Conservation (phyloP, 148 eudicot genomes). For the Fallopia convolvulus region DNA sequence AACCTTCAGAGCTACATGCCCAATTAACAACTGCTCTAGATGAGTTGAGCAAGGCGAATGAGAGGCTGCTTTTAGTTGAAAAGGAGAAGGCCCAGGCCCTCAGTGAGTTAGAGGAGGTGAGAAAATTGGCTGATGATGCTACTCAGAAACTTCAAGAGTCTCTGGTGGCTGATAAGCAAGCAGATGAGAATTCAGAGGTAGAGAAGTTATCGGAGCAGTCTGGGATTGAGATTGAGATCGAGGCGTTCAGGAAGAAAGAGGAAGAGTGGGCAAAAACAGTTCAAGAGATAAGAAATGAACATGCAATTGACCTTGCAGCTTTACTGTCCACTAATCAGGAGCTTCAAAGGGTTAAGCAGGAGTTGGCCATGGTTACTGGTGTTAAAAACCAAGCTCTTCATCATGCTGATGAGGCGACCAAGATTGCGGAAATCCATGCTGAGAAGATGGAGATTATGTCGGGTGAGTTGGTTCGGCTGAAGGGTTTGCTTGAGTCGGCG, state of each 20-base stretch:
- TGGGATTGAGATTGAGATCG: slow-evolving; percentile 43
- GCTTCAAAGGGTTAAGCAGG: slow-evolving; percentile 61
- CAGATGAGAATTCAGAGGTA: slow-evolving; percentile 68
- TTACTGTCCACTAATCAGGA: slow-evolving; percentile 64
- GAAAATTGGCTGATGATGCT: slow-evolving; percentile 68
- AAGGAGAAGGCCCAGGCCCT: slow-evolving; percentile 70
- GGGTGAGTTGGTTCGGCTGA: slow-evolving; percentile 57
- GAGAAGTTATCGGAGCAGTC: slow-evolving; percentile 88
- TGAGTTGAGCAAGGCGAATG: slow-evolving; percentile 74
- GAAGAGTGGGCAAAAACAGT: slow-evolving; percentile 71
- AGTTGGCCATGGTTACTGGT: slow-evolving; percentile 50
- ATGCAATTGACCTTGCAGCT: slow-evolving; percentile 58
- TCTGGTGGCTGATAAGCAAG: slow-evolving; percentile 71
- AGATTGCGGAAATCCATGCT: slow-evolving; percentile 72
- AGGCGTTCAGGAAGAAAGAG: slow-evolving; percentile 59
- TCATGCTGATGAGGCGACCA: slow-evolving; percentile 88
- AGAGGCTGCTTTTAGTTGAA: slow-evolving; percentile 48
- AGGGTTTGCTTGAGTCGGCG: slow-evolving; percentile 56
- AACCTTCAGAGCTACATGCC: slow-evolving; percentile 79
- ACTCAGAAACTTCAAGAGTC: slow-evolving; percentile 72
- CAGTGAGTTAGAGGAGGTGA: slow-evolving; percentile 57
- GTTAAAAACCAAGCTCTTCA: slow-evolving; percentile 70
- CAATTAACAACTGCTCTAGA: slow-evolving; percentile 58
- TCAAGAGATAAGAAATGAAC: slow-evolving; percentile 62
- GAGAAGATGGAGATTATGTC: slow-evolving; percentile 60